Base-by-base conservation (phyloP, 129 eudicot genomes). In the Flaveria linearis region DNA sequence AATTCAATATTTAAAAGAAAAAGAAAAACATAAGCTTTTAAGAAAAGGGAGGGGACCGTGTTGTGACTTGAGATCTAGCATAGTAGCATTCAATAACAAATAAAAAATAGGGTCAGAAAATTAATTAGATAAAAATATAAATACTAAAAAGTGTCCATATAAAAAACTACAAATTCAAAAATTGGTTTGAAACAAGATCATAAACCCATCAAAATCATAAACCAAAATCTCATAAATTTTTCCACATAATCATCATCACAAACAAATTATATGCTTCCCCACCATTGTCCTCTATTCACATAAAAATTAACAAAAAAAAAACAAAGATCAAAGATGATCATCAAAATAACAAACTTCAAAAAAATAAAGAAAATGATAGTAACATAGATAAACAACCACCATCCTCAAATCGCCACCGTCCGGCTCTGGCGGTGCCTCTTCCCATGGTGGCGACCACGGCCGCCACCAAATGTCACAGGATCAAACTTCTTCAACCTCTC, bases 391-490 rank as follows among this genome's bases (percentile, higher is more conserved):
- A 68, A 17, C 57, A 30, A 68, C 33, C 46, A 15, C 25, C 68
- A 16, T 83, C 68, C 69, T 85, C 69, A 88, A 41, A 84, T 82
- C 49, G 87, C 84, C 36, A 79, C 77, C 3, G 85, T 62, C 43
- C 46, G 70, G 76, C 46, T 75, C 71, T 79, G 74, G 78, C 53
- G 87, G 82, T 84, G 96, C 18, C 89, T 76, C 84, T 86, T 92
- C 33, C 87, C 86, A 55, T 79, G 90, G 53, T 73, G 83, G 68
- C 45, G 89, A 49, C 78, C 83, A 5, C 94, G 89, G 57, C 78
- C 83, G 7, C 94, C 89, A 0, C 97, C 97, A 43, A 93, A 93
- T 1, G 91, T 90, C 18, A 93, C 92, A 0, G 95, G 95, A 77
- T 93, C 97, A 63, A 88, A 93, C 45, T 73, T 73, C 74, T 75